These are phyloP conservation scores for Phlyctochytrium arcticum DNA, from an alignment of 192 early-diverging fungal species.

Conservation along the genomic window DNA sequence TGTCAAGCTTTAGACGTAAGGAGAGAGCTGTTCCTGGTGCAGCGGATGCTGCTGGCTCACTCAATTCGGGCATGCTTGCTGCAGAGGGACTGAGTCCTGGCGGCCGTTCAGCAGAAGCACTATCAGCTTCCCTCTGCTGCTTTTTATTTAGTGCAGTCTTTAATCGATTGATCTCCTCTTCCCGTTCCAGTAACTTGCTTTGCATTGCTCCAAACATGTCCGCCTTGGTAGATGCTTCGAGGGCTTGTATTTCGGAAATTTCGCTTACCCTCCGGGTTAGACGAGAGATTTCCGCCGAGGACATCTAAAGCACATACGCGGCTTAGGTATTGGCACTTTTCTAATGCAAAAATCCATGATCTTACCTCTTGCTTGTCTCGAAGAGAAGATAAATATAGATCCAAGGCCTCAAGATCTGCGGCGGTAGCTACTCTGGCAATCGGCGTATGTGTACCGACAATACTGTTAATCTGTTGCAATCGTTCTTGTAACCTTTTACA, in stretches of 20 bases:
- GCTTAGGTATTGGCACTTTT: background rate
- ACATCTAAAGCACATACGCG: constrained; percentile 1
- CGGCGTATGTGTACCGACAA: constrained; percentile 23
- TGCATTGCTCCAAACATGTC: constrained; percentile 30
- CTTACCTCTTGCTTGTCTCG: constrained; percentile 16
- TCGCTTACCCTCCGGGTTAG: constrained; percentile 26
- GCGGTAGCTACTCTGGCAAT: constrained; percentile 18
- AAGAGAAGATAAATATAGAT: constrained; percentile 5
- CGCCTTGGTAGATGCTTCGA: constrained; percentile 29
- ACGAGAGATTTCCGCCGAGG: constrained; percentile 25
- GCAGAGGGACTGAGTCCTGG: too few species aligned
- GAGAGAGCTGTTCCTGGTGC: too few species aligned
- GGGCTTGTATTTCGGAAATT: constrained; percentile 19
- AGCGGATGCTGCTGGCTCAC: too few species aligned
- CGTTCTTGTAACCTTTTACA: constrained; percentile 30
- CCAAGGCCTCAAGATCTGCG: constrained; percentile 21
- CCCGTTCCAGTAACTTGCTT: constrained; percentile 23
- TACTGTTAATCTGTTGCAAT: constrained; percentile 23
- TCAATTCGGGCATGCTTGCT: too few species aligned
- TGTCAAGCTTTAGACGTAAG: too few species aligned
- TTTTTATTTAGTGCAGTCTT: too few species aligned
- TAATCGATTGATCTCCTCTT: constrained; percentile 37
- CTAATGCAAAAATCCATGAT: background rate
- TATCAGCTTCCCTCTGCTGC: too few species aligned
- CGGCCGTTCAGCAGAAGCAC: too few species aligned